Evolutionary conservation across 352 stramenopile species (phyloP).

Genomic region (Globisporangium carolinianum): DNA sequence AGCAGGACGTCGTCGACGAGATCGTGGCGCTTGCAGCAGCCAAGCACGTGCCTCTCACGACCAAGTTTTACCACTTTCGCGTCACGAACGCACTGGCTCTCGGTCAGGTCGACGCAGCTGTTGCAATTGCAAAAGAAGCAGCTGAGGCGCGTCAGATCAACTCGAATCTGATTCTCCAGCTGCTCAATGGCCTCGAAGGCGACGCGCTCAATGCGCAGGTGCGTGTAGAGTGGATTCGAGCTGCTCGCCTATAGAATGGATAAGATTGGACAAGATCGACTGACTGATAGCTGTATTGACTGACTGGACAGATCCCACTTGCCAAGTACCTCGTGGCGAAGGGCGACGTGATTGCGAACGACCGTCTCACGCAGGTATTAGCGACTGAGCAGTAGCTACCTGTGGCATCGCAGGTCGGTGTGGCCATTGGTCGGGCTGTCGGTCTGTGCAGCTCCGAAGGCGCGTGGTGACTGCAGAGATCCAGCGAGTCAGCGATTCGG

Average conservation of each 20-base stretch:
- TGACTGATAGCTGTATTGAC: too few species aligned
- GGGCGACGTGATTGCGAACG: constrained; percentile 69
- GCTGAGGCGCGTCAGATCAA: constrained; percentile 68
- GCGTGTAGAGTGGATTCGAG: constrained; percentile 2
- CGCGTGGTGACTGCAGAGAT: too few species aligned
- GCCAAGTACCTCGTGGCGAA: constrained; percentile 78
- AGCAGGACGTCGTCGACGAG: constrained; percentile 56
- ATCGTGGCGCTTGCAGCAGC: constrained; percentile 41
- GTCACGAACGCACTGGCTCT: constrained; percentile 62
- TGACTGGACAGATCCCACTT: constrained; percentile 38
- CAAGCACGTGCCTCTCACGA: constrained; percentile 39
- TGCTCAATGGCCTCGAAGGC: constrained; percentile 60
- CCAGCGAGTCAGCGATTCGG: too few species aligned
- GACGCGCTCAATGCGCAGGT: constrained; percentile 50
- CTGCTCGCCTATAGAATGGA: constrained; percentile 1
- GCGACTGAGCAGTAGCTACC: constrained; percentile 21
- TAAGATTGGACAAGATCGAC: background rate
- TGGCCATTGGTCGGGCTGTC: too few species aligned
- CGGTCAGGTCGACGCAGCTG: constrained; percentile 47
- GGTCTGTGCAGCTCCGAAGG: too few species aligned
- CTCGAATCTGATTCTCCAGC: constrained; percentile 62
- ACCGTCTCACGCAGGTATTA: constrained; percentile 47
- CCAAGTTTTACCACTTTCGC: constrained; percentile 75
- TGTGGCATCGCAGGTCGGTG: too few species aligned
- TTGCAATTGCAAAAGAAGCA: constrained; percentile 57